A percentile compares a stretch with the other conserved stretches of the same genome.
These are phyloP conservation scores for Sclerotinia subarctica DNA, from an alignment of 2,329 filamentous ascomycete species.

Conservation along the genomic window DNA sequence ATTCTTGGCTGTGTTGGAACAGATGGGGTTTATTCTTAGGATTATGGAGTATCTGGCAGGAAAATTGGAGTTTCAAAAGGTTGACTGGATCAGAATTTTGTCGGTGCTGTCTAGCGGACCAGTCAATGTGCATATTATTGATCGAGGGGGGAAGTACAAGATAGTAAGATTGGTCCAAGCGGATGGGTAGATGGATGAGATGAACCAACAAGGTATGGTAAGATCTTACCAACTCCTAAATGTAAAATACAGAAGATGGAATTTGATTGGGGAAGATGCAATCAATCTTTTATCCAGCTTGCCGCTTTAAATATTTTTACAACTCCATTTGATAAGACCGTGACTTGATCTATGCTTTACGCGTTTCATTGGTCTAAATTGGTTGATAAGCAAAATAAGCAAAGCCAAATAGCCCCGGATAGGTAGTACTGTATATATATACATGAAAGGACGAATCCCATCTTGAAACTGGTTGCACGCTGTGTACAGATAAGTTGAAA, in stretches of 20 bases:
- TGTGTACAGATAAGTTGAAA: neutral
- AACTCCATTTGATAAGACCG: no score
- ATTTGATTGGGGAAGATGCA: neutral
- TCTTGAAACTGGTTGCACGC: neutral
- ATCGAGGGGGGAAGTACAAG: no score
- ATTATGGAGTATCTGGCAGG: no score
- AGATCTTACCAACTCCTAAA: neutral
- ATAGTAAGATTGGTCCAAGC: no score
- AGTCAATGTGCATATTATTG: neutral
- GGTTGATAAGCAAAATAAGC: neutral
- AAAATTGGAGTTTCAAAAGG: neutral
- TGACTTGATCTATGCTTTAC: neutral
- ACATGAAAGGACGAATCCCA: neutral
- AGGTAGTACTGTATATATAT: neutral
- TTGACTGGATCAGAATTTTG: neutral
- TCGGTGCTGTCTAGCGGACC: neutral
- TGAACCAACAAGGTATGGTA: neutral
- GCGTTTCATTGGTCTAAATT: neutral
- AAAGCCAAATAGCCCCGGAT: neutral
- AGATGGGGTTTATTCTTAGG: constrained; percentile 3
- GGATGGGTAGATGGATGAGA: neutral
- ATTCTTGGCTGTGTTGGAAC: neutral
- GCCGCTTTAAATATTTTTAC: neutral
- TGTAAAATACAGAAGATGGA: neutral
- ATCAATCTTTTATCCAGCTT: neutral